Conservation (phyloP, 495 filamentous ascomycete genomes). For the Tuber aestivum region DNA sequence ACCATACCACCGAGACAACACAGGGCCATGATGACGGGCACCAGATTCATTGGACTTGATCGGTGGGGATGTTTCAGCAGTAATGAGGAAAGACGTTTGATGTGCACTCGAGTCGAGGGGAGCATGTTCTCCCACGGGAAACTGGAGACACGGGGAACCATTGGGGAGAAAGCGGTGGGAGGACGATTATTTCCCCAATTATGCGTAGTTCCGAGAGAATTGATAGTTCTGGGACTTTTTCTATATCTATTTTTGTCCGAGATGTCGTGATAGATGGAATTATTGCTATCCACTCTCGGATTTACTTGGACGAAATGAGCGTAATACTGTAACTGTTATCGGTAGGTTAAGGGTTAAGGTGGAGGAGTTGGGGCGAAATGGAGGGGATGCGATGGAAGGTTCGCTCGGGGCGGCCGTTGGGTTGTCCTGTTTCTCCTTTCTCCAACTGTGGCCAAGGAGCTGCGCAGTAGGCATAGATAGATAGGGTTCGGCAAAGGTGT, state of each 20-base stretch:
- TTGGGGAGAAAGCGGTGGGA: neutral
- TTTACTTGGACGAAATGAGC: neutral
- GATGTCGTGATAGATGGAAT: neutral
- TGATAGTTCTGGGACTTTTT: neutral
- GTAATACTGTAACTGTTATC: neutral
- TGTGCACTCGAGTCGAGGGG: neutral
- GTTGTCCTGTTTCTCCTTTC: neutral
- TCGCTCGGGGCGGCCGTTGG: neutral
- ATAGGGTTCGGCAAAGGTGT: neutral
- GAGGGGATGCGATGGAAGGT: neutral
- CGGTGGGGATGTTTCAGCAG: slow-evolving; percentile 35
- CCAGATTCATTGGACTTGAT: slow-evolving; percentile 14
- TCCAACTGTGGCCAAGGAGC: neutral
- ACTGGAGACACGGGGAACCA: neutral
- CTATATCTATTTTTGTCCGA: neutral
- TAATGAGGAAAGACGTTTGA: neutral
- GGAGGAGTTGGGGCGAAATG: neutral
- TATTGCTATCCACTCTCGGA: neutral
- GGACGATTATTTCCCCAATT: neutral
- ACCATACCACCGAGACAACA: slow-evolving; percentile 32
- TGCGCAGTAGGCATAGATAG: neutral
- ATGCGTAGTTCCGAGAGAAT: neutral
- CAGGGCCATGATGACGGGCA: slow-evolving; percentile 32
- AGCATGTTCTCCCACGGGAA: neutral
- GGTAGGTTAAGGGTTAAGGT: neutral